Base-by-base conservation (phyloP, 2,329 filamentous ascomycete genomes). In the Beauveria brongniartii region DNA sequence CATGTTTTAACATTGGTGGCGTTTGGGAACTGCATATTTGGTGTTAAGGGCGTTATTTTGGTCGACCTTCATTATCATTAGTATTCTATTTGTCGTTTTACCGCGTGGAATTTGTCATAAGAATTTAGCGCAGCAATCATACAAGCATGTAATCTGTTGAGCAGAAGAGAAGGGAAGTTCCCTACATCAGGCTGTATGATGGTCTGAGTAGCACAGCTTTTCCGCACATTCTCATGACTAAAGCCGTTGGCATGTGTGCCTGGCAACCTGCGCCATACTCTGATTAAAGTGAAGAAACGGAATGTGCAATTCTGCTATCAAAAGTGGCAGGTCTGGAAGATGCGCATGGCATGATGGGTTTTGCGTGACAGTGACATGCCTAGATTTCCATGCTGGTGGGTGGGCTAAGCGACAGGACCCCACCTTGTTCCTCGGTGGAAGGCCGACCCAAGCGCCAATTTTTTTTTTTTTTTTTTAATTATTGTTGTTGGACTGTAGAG, bases 21-120 rank as follows among this genome's bases (percentile, higher is more conserved):
- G 80, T 82, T 81, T 71, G 72, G 73, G 78, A 73, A 76, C 75
- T 82, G 80, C 80, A 83, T 83, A 77, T 79, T 82, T 79, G 70
- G 80, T 80, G 79, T 80, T 82, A 78, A 71, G 63, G 80, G 80
- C 78, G 79, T 82, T 81, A 70, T 74, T 68, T 68, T 70, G 34
- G 69, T 74, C 71, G 73, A 67, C 66, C 70, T 69, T 70, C 69
- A 69, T 67, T 68, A 69, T 68, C 68, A 66, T 69, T 70, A 68
- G 71, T 70, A 70, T 70, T 70, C 69, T 66, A 71, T 73, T 67
- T 64, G 64, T 59, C 46, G 53, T 63, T 61, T 62, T 37, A 62
- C 63, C 63, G 62, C 60, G 48, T 65, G 41, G 55, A 48, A 62
- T 63, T 64, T 44, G 53, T 64, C 60, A 62, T 52, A 52, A 9